Percentiles rank a stretch among this genome's conserved stretches.
These are phyloP conservation scores for Apiotrichum akiyoshidainum DNA, from an alignment of 1,284 basidiomycete genomes.

Conservation along the genomic window DNA sequence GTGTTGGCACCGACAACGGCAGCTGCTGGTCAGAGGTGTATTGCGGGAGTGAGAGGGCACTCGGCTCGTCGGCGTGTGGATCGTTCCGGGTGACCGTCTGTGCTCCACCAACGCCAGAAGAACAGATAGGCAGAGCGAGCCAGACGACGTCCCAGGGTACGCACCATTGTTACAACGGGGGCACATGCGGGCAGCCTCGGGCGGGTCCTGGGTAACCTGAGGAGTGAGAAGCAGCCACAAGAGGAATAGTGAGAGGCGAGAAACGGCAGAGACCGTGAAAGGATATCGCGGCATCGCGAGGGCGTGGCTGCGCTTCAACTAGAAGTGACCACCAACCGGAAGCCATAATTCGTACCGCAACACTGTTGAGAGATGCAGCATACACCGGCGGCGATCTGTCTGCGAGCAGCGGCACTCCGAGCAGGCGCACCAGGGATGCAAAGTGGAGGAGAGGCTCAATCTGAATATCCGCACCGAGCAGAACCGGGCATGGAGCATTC, in stretches of 20 bases:
- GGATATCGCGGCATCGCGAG: not conserved
- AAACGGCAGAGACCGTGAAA: too few relatives aligned
- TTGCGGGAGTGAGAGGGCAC: not conserved
- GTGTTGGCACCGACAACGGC: constrained; percentile 30
- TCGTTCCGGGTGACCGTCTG: too few relatives aligned
- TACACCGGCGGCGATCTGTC: too few relatives aligned
- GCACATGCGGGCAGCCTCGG: constrained; percentile 35
- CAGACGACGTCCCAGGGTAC: not conserved
- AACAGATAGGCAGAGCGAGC: too few relatives aligned
- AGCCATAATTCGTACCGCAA: not conserved
- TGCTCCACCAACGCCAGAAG: too few relatives aligned
- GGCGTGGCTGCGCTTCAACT: too few relatives aligned
- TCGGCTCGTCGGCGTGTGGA: too few relatives aligned
- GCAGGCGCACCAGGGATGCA: not conserved
- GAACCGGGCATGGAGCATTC: not conserved
- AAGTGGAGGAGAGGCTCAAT: too few relatives aligned
- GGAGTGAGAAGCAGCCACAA: not conserved
- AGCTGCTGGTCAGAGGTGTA: constrained; percentile 8
- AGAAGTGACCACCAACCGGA: not conserved
- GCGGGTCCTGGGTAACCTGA: constrained; percentile 1
- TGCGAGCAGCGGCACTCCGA: not conserved
- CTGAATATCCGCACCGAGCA: too few relatives aligned
- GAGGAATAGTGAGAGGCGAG: not conserved
- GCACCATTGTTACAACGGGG: constrained; percentile 45
- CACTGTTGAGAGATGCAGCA: not conserved